Percentiles rank a stretch among this genome's conserved stretches.
Evolutionary conservation across 139 green algal species (phyloP).

Genomic region (Eudorina sp.): DNA sequence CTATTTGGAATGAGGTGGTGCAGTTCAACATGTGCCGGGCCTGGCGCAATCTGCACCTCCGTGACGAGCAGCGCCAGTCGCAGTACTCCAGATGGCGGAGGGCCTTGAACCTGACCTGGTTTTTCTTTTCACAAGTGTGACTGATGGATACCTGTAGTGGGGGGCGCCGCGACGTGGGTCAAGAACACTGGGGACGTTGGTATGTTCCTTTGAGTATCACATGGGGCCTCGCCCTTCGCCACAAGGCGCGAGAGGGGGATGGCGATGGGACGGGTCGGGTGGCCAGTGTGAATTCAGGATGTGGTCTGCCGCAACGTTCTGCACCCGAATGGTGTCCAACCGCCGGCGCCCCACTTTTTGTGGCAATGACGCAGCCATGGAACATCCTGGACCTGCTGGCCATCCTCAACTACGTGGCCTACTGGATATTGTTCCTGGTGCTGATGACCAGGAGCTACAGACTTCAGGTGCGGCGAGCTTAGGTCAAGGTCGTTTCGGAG

Average conservation of each 20-base stretch:
- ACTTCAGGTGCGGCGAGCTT: background rate
- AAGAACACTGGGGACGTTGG: too few relatives aligned
- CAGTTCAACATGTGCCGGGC: conserved; percentile 13
- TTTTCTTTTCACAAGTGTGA: conserved; percentile 1
- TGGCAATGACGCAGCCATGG: conserved; percentile 6
- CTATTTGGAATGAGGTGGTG: background rate
- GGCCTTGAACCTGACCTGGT: background rate
- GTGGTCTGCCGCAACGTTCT: background rate
- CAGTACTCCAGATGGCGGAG: background rate
- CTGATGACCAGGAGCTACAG: background rate
- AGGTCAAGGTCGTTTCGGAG: too few relatives aligned
- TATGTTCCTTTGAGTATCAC: too few relatives aligned
- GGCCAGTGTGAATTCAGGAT: background rate
- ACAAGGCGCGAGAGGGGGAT: too few relatives aligned
- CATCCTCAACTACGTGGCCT: background rate
- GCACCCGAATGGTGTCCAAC: background rate
- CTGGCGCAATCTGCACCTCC: background rate
- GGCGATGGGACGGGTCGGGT: background rate
- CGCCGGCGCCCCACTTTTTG: background rate
- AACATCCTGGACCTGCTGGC: background rate
- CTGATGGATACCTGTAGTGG: too few relatives aligned
- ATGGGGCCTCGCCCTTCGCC: too few relatives aligned
- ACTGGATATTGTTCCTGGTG: background rate
- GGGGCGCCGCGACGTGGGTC: too few relatives aligned
- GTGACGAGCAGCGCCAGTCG: background rate